Evolutionary conservation across 768 basidiomycete genomes (phyloP), one percentile per base, ranked within the genome.

Genomic region (Termitomyces sp.): DNA sequence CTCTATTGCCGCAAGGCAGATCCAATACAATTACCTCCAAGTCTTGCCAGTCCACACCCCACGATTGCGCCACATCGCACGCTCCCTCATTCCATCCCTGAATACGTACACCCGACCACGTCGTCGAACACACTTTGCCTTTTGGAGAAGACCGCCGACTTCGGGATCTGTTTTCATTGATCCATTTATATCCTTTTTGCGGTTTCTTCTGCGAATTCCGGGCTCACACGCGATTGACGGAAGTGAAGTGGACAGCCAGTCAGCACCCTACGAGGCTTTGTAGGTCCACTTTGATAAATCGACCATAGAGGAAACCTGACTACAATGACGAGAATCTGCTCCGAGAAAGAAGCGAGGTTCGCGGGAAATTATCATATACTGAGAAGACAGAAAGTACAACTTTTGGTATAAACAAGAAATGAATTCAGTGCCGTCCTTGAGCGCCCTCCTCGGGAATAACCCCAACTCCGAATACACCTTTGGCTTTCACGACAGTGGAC

Each of bases 391-490:
- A 58, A 38, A 50, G 41, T 41, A 52, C 51, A 52, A 20, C 26
- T 52, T 30, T 51, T 50, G 43, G 49, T 56, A 54, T 33, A 54
- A 52, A 13, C 41, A 41, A 32, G n/a, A 40, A 18, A 52, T n/a
- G 47, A 45, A 48, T 63, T 64, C 57, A 64, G 49, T 62, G 30
- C 35, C 53, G 56, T 54, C 54, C 51, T 49, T 60, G 62, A 47
- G 66, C 62, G 59, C 62, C 56, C 62, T 66, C 66, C 22, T 68
- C 68, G 30, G 58, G 57, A 16, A 66, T 64, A 3, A 46, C 51
- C 18, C 59, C 68, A 56, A 44, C 60, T n/a, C 58, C 65, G 36
- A 61, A 63, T 18, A 74, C 70, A 57, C 81, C 77, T 67, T 81
- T 79, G 41, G 66, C 68, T 68, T 78, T 80, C 32, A 70, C 67